These are phyloP conservation scores for Curvularia lunata DNA, from an alignment of 2,329 filamentous ascomycete genomes.

Conservation along the genomic window DNA sequence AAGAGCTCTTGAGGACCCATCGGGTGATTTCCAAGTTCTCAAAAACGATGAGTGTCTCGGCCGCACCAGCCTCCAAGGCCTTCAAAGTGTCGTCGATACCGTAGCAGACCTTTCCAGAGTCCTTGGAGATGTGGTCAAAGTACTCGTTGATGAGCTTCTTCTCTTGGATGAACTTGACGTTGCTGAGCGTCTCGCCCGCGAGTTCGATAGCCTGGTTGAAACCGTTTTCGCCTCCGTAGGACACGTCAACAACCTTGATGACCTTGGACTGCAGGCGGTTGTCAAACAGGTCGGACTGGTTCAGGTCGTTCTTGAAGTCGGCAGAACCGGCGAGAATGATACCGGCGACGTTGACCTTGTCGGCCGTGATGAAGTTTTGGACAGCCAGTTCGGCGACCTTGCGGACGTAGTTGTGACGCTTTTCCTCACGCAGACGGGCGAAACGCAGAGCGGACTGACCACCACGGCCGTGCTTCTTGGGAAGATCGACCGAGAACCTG, in stretches of 20 bases:
- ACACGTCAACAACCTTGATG: slow-evolving; percentile 99
- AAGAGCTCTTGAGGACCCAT: slow-evolving; percentile 83
- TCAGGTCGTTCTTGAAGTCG: slow-evolving; percentile 99
- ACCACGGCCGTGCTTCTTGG: slow-evolving; percentile 99
- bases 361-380: slow-evolving; percentile 97
- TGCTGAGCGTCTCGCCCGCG: slow-evolving; percentile 91
- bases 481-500: slow-evolving; percentile 89
- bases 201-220: slow-evolving; percentile 99
- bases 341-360: slow-evolving; percentile 98
- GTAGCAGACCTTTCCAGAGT: slow-evolving; percentile 96
- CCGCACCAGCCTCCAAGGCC: slow-evolving; percentile 92
- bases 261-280: slow-evolving; percentile 89
- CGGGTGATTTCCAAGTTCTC: slow-evolving; percentile 96
- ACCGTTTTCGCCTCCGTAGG: slow-evolving; percentile 97
- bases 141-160: slow-evolving; percentile 99
- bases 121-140: slow-evolving; percentile 98
- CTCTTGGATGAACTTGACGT: slow-evolving; percentile 99
- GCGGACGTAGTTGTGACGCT: slow-evolving; percentile 99
- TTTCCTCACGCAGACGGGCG: slow-evolving; percentile 98
- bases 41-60: slow-evolving; percentile 93
- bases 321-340: slow-evolving; percentile 95
- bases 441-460: slow-evolving; percentile 99
- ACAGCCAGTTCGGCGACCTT: slow-evolving; percentile 98
- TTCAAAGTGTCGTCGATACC: slow-evolving; percentile 98
- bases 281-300: slow-evolving; percentile 97